Evolutionary conservation across 495 filamentous ascomycete species (phyloP).

Genomic region (Bacidia rubella): DNA sequence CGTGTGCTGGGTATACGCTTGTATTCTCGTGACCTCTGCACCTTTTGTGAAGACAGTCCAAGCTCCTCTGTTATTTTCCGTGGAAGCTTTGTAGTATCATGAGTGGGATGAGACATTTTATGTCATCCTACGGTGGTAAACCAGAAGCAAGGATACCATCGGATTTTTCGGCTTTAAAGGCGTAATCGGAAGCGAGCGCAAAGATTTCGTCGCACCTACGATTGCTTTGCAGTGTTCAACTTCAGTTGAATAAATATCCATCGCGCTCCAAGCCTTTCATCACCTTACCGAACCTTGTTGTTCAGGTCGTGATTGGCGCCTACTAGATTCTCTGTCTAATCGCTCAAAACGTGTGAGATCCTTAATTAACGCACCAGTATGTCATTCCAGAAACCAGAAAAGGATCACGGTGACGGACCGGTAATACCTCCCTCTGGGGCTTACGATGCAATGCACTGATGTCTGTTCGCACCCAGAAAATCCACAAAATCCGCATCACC

Average conservation of each 20-base stretch:
- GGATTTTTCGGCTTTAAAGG: background rate
- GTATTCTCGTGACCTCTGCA: conserved; percentile 28
- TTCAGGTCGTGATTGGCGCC: conserved; percentile 48
- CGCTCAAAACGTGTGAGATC: background rate
- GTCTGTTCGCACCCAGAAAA: conserved; percentile 44
- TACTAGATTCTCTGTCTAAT: conserved; percentile 12
- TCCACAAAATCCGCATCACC: conserved; percentile 98
- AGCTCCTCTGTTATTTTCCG: conserved; percentile 45
- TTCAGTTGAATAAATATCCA: conserved; percentile 13
- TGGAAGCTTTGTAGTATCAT: conserved; percentile 52
- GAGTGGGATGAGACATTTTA: conserved; percentile 32
- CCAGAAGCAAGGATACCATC: background rate
- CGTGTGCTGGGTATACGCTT: conserved; percentile 31
- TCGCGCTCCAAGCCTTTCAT: conserved; percentile 49
- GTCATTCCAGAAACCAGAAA: conserved; percentile 94
- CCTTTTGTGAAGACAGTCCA: conserved; percentile 28
- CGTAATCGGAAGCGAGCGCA: conserved; percentile 15
- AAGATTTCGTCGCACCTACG: conserved; percentile 20
- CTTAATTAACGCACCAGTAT: conserved; percentile 39
- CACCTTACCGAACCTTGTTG: conserved; percentile 65
- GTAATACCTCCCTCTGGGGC: conserved; percentile 31
- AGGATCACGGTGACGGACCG: conserved; percentile 71
- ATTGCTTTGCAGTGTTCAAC: conserved; percentile 12
- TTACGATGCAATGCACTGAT: background rate
- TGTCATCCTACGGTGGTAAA: too few relatives aligned